Evolutionary conservation across 2,329 filamentous ascomycete species (phyloP).

Genomic region (Fusarium concolor): DNA sequence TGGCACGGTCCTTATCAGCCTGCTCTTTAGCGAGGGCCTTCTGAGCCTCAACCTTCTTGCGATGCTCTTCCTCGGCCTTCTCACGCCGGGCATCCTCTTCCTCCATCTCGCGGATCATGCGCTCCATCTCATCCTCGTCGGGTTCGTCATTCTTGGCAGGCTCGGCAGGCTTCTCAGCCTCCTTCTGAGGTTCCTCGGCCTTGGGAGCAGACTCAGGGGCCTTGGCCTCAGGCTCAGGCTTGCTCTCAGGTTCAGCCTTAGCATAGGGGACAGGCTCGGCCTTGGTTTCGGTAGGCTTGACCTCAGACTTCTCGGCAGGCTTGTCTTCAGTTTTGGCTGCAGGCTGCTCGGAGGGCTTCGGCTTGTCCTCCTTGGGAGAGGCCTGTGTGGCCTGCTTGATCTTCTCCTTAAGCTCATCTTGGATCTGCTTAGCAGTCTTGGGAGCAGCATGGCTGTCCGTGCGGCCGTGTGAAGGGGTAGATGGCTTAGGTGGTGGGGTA

Average conservation of each 20-base stretch:
- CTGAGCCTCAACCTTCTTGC: slow-evolving; percentile 61
- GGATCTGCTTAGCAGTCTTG: slow-evolving; percentile 85
- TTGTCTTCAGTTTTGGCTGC: slow-evolving; percentile 51
- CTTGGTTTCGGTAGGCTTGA: slow-evolving; percentile 27
- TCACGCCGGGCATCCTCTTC: slow-evolving; percentile 45
- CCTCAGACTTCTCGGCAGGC: slow-evolving; percentile 18
- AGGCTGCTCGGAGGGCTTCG: slow-evolving; percentile 39
- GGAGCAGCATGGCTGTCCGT: slow-evolving; percentile 74
- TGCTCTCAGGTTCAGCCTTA: slow-evolving; percentile 41
- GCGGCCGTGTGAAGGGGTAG: slow-evolving; percentile 75
- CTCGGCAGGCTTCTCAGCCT: slow-evolving; percentile 44
- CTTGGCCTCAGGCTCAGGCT: slow-evolving; percentile 48
- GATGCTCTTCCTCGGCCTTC: slow-evolving; percentile 52
- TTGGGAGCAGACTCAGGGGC: slow-evolving; percentile 42
- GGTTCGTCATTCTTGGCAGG: slow-evolving; percentile 51
- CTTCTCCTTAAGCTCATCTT: slow-evolving; percentile 83
- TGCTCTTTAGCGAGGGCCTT: slow-evolving; percentile 62
- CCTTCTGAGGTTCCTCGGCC: slow-evolving; percentile 45
- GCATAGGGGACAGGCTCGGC: slow-evolving; percentile 32
- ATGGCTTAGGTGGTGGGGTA: slow-evolving; percentile 82
- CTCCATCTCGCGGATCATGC: slow-evolving; percentile 72
- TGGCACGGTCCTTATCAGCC: slow-evolving; percentile 57
- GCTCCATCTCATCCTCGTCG: slow-evolving; percentile 68
- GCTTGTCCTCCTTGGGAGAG: slow-evolving; percentile 49
- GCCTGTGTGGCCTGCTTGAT: slow-evolving; percentile 71